A percentile compares a stretch with the other conserved stretches of the same genome.
These are phyloP conservation scores for Spathaspora girioi DNA, from an alignment of 805 yeast genomes.

Conservation along the genomic window DNA sequence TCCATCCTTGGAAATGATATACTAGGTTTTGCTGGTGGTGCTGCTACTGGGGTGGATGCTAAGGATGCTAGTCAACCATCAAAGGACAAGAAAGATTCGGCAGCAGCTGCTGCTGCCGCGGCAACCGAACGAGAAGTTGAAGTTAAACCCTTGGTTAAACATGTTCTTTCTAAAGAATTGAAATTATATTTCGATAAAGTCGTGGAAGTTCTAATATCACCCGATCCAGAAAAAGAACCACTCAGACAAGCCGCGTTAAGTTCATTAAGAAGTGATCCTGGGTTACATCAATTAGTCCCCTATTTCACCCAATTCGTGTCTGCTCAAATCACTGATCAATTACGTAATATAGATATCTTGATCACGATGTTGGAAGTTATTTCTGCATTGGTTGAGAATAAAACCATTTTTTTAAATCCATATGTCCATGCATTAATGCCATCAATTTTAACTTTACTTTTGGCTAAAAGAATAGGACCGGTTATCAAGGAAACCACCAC, in stretches of 20 bases:
- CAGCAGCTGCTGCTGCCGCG: conserved; percentile 11
- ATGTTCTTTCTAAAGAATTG: conserved; percentile 88
- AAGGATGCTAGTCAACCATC: conserved; percentile 7
- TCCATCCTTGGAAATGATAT: conserved; percentile 41
- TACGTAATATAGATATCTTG: conserved; percentile 65
- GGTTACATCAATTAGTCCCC: conserved; percentile 93
- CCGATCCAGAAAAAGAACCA: conserved; percentile 51
- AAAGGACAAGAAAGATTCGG: conserved; percentile 11
- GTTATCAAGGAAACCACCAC: conserved; percentile 34
- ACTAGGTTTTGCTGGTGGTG: conserved; percentile 20
- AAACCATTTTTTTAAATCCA: conserved; percentile 86
- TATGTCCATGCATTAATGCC: conserved; percentile 97
- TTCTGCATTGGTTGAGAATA: conserved; percentile 77
- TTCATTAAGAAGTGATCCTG: conserved; percentile 87
- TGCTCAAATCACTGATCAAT: conserved; percentile 87
- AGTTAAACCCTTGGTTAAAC: conserved; percentile 89
- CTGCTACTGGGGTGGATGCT: conserved; percentile 8
- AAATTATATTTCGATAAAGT: conserved; percentile 92
- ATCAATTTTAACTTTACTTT: conserved; percentile 81
- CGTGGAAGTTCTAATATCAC: conserved; percentile 67
- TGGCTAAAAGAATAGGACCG: conserved; percentile 84
- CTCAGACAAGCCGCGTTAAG: conserved; percentile 78
- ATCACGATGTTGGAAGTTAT: conserved; percentile 87
- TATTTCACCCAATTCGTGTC: conserved; percentile 94
- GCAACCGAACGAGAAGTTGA: conserved; percentile 46